Percentiles rank a stretch among this genome's conserved stretches.
These are phyloP conservation scores for Eucalyptus leucophloia DNA, from an alignment of 345 rosid species.

Conservation along the genomic window DNA sequence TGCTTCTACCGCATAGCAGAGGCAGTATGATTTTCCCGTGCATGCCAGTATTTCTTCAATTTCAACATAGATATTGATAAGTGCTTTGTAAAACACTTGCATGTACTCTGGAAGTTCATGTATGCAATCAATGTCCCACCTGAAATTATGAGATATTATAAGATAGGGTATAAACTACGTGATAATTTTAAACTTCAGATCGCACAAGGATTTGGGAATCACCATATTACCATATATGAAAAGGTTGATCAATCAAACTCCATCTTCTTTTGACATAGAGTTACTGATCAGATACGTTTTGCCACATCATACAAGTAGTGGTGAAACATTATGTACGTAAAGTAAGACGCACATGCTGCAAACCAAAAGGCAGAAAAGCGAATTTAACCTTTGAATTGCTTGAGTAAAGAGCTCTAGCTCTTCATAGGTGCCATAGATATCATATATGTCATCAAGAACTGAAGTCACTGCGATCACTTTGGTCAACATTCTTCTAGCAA, in stretches of 20 bases:
- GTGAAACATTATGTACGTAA: not conserved
- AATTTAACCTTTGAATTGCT: not conserved
- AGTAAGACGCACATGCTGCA: not conserved
- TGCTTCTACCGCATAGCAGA: conserved; percentile 7
- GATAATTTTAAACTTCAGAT: not conserved
- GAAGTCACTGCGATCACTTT: not conserved
- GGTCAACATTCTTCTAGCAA: not conserved
- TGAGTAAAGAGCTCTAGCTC: conserved; percentile 14
- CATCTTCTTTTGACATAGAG: too few species aligned
- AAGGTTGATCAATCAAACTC: not conserved
- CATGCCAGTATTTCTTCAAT: not conserved
- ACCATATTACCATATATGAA: not conserved
- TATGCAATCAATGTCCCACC: conserved; percentile 13
- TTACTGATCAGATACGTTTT: too few species aligned
- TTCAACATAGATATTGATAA: conserved; percentile 8
- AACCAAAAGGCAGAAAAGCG: not conserved
- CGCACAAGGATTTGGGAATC: not conserved
- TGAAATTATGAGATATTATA: not conserved
- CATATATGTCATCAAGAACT: conserved; percentile 13
- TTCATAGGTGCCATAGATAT: conserved; percentile 10
- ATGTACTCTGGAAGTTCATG: conserved; percentile 13
- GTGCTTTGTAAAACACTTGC: conserved; percentile 9
- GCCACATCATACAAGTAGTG: not conserved
- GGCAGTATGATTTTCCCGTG: not conserved
- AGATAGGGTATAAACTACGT: not conserved